Evolutionary conservation across 805 yeast species (phyloP).

Genomic region (Pichia scutulata): DNA sequence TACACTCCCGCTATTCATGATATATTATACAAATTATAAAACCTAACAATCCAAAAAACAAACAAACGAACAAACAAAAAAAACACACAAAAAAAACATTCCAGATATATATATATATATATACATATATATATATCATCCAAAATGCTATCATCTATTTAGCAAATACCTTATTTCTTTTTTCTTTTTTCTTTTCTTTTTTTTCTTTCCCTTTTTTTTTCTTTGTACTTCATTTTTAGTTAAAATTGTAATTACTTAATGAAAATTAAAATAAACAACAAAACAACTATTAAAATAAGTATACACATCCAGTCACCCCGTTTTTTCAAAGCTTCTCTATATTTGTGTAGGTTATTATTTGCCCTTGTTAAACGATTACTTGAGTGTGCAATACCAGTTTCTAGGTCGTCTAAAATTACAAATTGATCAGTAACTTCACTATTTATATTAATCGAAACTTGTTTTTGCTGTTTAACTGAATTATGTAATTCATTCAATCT

Average conservation of each 20-base stretch:
- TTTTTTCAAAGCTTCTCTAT: conserved; percentile 35
- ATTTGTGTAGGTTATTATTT: conserved; percentile 30
- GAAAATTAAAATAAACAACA: conserved; percentile 36
- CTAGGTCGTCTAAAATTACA: conserved; percentile 42
- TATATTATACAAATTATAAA: not conserved
- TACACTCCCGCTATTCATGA: not conserved
- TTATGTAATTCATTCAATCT: conserved; percentile 33
- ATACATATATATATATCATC: no score
- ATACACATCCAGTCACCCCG: conserved; percentile 46
- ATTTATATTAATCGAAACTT: conserved; percentile 39
- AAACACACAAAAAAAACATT: not conserved
- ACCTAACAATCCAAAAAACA: no score
- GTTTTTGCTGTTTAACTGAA: conserved; percentile 38
- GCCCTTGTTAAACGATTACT: conserved; percentile 36
- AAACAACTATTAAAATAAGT: conserved; percentile 33
- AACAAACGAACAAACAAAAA: not conserved
- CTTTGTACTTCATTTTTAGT: not conserved
- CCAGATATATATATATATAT: no score
- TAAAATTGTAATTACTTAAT: conserved; percentile 20
- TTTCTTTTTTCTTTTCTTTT: no score
- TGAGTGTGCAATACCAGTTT: conserved; percentile 36
- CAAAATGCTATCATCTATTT: not conserved
- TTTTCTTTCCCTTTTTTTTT: no score
- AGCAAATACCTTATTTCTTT: not conserved
- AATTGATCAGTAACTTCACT: conserved; percentile 42